These are phyloP conservation scores for Dissophora globulifera DNA, from an alignment of 192 early-diverging fungal species.

Conservation along the genomic window DNA sequence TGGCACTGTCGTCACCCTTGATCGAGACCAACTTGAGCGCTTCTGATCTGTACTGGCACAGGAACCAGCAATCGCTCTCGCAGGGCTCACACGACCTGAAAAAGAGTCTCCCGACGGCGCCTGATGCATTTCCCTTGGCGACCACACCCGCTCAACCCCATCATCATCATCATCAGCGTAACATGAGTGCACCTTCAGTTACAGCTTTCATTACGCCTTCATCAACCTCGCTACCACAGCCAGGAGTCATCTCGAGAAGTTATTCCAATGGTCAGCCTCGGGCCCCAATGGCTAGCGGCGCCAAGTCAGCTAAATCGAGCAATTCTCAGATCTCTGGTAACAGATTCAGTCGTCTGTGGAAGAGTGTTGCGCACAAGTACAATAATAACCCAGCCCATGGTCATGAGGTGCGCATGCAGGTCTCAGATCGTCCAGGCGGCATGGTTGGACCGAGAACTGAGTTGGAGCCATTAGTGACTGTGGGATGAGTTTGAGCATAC, in stretches of 20 bases:
- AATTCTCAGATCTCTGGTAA: conserved; percentile 1
- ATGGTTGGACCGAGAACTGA: no score
- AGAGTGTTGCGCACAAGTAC: conserved; percentile 19
- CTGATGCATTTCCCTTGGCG: no score
- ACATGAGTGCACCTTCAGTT: conserved; percentile 9
- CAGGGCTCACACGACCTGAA: no score
- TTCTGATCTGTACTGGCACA: no score
- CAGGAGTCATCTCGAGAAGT: background rate
- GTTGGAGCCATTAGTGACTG: no score
- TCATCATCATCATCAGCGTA: conserved; percentile 11
- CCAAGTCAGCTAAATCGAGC: background rate
- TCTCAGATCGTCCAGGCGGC: background rate
- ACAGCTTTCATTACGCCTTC: background rate
- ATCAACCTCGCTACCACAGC: background rate
- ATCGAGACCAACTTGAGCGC: no score
- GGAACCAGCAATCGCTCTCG: no score
- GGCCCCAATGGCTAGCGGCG: no score
- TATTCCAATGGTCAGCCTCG: background rate
- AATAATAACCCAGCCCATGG: background rate
- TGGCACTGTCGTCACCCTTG: no score
- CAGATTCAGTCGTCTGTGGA: conserved; percentile 28
- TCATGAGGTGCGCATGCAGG: background rate
- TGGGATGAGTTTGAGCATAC: no score
- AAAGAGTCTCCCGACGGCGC: background rate
- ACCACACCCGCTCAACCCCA: no score